phyloP scores from a whole-genome alignment of 2,329 filamentous ascomycete genomes.

The Epichloe scottii region DNA sequence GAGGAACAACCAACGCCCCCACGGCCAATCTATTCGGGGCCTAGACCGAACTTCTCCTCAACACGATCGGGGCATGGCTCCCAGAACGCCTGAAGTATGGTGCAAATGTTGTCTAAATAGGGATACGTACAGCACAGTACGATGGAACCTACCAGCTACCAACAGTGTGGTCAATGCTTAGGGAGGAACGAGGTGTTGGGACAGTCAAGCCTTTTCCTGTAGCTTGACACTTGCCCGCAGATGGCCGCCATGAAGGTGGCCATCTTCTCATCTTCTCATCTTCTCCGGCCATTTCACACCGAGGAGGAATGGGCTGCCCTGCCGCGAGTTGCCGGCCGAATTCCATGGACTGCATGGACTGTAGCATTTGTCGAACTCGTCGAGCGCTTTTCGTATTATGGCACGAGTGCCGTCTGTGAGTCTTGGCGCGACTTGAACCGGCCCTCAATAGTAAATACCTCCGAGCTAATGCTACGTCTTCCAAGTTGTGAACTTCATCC shows the following conservation, averaged over 20 bases:
- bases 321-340: slow-evolving; percentile 40
- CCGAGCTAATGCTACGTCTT: neutral
- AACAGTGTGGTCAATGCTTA: neutral
- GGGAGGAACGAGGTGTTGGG: neutral
- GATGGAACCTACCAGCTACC: neutral
- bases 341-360: slow-evolving; percentile 48
- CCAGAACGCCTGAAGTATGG: neutral
- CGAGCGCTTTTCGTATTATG: slow-evolving; percentile 64
- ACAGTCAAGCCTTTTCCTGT: too few species aligned
- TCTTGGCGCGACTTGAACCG: slow-evolving; percentile 16
- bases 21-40: neutral
- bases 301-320: slow-evolving; percentile 34
- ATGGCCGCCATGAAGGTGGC: neutral
- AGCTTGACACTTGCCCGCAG: neutral
- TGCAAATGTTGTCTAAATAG: too few species aligned
- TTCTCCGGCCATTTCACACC: slow-evolving; percentile 10
- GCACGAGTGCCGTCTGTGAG: slow-evolving; percentile 50
- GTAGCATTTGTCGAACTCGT: slow-evolving; percentile 57
- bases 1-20: neutral
- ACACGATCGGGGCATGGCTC: neutral
- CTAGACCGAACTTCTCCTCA: neutral
- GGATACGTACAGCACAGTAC: neutral
- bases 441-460: neutral
- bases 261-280: neutral
- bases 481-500: slow-evolving; percentile 48